phyloP scores from a whole-genome alignment of 768 basidiomycete species.

The Psilocybe tampanensis region DNA sequence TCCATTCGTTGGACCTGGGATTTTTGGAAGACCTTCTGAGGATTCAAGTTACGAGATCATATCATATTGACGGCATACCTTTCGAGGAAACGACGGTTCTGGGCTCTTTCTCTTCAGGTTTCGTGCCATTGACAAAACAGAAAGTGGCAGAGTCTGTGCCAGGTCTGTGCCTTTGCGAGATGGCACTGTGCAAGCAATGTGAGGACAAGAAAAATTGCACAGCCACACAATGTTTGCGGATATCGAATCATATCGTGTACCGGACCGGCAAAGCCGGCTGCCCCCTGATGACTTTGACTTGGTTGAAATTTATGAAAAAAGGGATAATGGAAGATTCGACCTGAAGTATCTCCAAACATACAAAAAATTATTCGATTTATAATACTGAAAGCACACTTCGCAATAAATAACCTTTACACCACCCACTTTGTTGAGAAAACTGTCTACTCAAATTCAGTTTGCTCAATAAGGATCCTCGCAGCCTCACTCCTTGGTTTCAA shows the following conservation, averaged over 20 bases:
- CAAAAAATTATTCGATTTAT: no score
- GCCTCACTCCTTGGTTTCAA: constrained; percentile 28
- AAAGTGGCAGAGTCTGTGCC: not conserved
- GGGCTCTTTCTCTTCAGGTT: constrained; percentile 31
- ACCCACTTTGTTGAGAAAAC: no score
- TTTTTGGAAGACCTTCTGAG: no score
- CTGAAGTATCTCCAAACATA: no score
- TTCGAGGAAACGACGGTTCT: constrained; percentile 18
- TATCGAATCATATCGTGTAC: not conserved
- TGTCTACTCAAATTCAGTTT: constrained; percentile 24
- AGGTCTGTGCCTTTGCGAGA: no score
- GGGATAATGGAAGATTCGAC: no score
- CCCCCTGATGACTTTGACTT: not conserved
- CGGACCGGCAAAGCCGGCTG: not conserved
- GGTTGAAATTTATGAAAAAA: no score
- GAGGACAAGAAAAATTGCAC: constrained; percentile 30
- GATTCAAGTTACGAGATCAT: not conserved
- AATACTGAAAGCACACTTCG: no score
- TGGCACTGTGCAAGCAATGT: no score
- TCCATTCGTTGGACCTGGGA: constrained; percentile 7
- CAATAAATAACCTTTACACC: no score
- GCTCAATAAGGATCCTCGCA: constrained; percentile 30
- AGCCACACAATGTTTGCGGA: constrained; percentile 25
- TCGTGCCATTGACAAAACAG: constrained; percentile 18
- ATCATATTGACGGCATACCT: constrained; percentile 16